These are phyloP conservation scores for Phycomyces blakesleeanus DNA, from an alignment of 192 early-diverging fungal species.

Conservation along the genomic window DNA sequence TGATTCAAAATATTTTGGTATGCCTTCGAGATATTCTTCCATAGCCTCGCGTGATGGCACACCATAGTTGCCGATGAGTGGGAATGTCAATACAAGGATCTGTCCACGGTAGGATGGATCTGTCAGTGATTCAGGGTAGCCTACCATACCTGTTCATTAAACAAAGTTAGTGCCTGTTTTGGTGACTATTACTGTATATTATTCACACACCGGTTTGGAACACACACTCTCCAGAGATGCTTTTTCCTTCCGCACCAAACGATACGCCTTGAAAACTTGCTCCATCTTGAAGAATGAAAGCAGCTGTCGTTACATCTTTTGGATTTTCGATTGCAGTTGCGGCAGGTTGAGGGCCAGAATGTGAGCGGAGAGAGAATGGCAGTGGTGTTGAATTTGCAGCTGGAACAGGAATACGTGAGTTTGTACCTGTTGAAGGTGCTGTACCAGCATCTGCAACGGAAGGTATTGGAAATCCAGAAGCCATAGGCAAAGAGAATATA, in stretches of 20 bases:
- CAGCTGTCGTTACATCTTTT: slow-evolving; percentile 47
- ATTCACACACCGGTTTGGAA: slow-evolving; percentile 87
- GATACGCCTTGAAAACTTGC: slow-evolving; percentile 81
- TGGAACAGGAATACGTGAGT: slow-evolving; percentile 26
- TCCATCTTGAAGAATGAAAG: slow-evolving; percentile 84
- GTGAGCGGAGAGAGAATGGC: slow-evolving; percentile 29
- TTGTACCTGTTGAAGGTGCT: slow-evolving; percentile 11
- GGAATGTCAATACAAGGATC: slow-evolving; percentile 97
- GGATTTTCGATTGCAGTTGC: slow-evolving; percentile 27
- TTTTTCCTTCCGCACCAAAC: slow-evolving; percentile 85
- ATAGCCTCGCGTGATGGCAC: slow-evolving; percentile 85
- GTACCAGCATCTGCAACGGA: slow-evolving; percentile 19
- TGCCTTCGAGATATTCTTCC: slow-evolving; percentile 79
- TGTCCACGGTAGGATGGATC: slow-evolving; percentile 98
- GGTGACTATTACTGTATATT: background rate
- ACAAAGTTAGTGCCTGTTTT: background rate
- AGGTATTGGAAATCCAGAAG: slow-evolving; percentile 11
- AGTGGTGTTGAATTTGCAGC: slow-evolving; percentile 26
- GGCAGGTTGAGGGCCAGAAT: slow-evolving; percentile 35
- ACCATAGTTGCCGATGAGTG: slow-evolving; percentile 97
- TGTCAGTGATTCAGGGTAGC: slow-evolving; percentile 97
- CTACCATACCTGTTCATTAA: slow-evolving; percentile 76
- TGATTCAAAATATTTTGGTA: slow-evolving; percentile 95
- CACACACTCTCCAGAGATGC: slow-evolving; percentile 93
- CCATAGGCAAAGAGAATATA: background rate